A percentile compares a stretch with the other conserved stretches of the same genome.
Conservation (phyloP, 2,329 filamentous ascomycete species). For the Incumbomyces delicatus region DNA sequence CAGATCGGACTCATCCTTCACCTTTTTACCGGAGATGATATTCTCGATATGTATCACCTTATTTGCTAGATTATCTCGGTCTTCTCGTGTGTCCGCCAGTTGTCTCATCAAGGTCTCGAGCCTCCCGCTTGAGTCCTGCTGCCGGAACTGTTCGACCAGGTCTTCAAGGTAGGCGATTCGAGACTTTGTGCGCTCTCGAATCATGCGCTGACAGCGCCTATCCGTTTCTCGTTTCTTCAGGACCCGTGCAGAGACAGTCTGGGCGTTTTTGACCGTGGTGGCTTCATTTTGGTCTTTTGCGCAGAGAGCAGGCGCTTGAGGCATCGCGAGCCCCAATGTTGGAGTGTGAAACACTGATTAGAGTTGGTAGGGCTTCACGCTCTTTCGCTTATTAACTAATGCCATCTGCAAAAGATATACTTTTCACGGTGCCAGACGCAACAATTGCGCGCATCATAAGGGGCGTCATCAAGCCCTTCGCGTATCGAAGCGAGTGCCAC, state of each 20-base stretch:
- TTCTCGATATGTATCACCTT: conserved; percentile 19
- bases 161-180: conserved; percentile 21
- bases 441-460: too few species aligned
- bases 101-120: conserved; percentile 18
- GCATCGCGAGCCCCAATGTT: too few species aligned
- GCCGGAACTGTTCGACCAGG: conserved; percentile 18
- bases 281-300: neutral
- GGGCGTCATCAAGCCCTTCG: too few species aligned
- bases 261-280: neutral
- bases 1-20: conserved; percentile 4
- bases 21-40: neutral
- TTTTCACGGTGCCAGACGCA: too few species aligned
- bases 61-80: conserved; percentile 17
- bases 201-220: conserved; percentile 20
- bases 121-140: conserved; percentile 16
- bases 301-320: too few species aligned
- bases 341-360: too few species aligned
- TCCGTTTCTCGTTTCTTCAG: conserved; percentile 22
- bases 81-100: conserved; percentile 16
- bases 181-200: conserved; percentile 19
- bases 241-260: conserved; percentile 10
- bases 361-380: neutral
- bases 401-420: neutral
- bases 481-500: too few species aligned
- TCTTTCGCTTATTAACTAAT: neutral